A percentile compares a stretch with the other conserved stretches of the same genome.
phyloP scores from a whole-genome alignment of 129 eudicot species.

The Flaveria linearis region DNA sequence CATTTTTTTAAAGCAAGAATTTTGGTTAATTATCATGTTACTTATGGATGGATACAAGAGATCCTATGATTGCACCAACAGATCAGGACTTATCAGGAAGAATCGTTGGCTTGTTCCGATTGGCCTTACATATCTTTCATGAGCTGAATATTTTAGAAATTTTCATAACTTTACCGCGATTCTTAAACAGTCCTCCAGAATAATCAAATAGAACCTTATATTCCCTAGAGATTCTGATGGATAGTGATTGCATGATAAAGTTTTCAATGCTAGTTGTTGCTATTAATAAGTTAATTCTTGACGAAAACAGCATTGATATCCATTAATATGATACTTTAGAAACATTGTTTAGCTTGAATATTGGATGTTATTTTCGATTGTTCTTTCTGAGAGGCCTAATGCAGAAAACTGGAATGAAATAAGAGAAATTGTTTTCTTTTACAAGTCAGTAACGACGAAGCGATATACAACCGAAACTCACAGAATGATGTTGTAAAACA shows the following conservation, averaged over 20 bases:
- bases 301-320: constrained; percentile 7
- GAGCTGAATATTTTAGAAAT: constrained; percentile 26
- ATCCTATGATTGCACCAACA: constrained; percentile 18
- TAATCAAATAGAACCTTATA: constrained; percentile 28
- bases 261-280: constrained; percentile 19
- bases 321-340: constrained; percentile 10
- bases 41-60: constrained; percentile 23
- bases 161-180: constrained; percentile 28
- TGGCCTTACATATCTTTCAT: constrained; percentile 32
- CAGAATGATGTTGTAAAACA: constrained; percentile 1
- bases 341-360: neutral
- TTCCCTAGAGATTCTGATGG: constrained; percentile 29
- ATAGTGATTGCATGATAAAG: constrained; percentile 34
- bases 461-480: neutral
- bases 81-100: constrained; percentile 28
- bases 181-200: constrained; percentile 37
- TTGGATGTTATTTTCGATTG: too few species aligned
- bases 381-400: too few species aligned
- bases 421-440: too few species aligned
- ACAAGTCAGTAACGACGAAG: too few species aligned
- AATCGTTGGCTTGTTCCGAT: constrained; percentile 27
- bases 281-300: constrained; percentile 11
- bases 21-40: neutral
- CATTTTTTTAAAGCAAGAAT: neutral
- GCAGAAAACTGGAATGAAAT: too few species aligned